phyloP scores from a whole-genome alignment of 495 filamentous ascomycete genomes.

The Penicillium tannophilum region DNA sequence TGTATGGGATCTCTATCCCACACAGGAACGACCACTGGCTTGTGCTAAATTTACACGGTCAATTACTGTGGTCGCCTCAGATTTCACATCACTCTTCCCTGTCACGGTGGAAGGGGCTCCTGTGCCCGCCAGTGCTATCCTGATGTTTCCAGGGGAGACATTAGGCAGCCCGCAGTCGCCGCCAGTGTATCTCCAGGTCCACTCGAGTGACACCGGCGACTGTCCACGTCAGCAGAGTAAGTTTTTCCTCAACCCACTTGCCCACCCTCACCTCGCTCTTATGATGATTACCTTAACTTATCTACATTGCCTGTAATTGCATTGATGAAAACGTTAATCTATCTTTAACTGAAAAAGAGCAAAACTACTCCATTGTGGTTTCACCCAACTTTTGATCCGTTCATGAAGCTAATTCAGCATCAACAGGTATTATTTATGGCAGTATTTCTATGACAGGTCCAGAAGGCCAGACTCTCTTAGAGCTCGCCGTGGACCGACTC shows the following conservation, averaged over 20 bases:
- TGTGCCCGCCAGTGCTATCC: conserved; percentile 69
- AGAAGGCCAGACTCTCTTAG: conserved; percentile 46
- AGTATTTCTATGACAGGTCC: conserved; percentile 45
- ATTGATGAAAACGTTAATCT: conserved; percentile 68
- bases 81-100: conserved; percentile 68
- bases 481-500: conserved; percentile 57
- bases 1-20: conserved; percentile 39
- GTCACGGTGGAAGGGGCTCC: conserved; percentile 71
- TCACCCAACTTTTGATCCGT: conserved; percentile 14
- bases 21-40: conserved; percentile 12
- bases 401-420: conserved; percentile 47
- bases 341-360: conserved; percentile 76
- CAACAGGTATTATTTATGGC: conserved; percentile 71
- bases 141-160: conserved; percentile 65
- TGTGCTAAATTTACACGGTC: conserved; percentile 40
- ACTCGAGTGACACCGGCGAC: conserved; percentile 86
- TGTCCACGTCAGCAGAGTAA: conserved; percentile 87
- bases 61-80: conserved; percentile 70
- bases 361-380: conserved; percentile 10
- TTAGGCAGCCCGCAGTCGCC: conserved; percentile 39
- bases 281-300: conserved; percentile 92
- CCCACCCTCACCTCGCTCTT: conserved; percentile 38
- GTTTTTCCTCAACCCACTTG: conserved; percentile 38
- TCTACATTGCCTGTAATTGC: conserved; percentile 96
- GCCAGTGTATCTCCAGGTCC: conserved; percentile 73